phyloP scores from a whole-genome alignment of 2,329 filamentous ascomycete species.

The Xylaria hypoxylon region DNA sequence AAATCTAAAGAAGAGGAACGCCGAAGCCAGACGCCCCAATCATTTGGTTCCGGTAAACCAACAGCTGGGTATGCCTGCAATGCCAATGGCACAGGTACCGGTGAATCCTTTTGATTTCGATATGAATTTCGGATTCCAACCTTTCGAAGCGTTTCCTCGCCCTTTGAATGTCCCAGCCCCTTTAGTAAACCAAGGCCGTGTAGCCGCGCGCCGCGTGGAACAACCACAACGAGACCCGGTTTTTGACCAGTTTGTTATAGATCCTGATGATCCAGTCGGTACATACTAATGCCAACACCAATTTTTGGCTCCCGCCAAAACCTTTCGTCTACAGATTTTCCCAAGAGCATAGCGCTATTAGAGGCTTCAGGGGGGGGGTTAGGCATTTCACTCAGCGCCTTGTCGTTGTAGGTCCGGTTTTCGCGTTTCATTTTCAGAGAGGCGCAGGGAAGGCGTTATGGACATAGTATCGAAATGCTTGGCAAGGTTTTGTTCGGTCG shows the following conservation, averaged over 20 bases:
- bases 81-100: background rate
- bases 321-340: background rate
- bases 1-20: slow-evolving; percentile 11
- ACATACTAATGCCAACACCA: background rate
- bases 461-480: background rate
- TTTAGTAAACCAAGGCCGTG: background rate
- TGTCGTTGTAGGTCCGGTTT: background rate
- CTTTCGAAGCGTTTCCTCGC: background rate
- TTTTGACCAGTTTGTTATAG: background rate
- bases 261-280: background rate
- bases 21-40: slow-evolving; percentile 6
- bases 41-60: background rate
- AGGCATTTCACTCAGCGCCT: background rate
- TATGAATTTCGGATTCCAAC: slow-evolving; percentile 15
- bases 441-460: background rate
- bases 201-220: background rate
- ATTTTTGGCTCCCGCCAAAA: no score
- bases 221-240: background rate
- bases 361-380: background rate
- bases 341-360: background rate
- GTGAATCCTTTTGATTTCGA: slow-evolving; percentile 6
- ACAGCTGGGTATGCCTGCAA: background rate
- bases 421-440: background rate
- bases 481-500: background rate
- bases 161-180: background rate